Base-by-base conservation (phyloP, 345 rosid species). In the Melaleuca quinquenervia region DNA sequence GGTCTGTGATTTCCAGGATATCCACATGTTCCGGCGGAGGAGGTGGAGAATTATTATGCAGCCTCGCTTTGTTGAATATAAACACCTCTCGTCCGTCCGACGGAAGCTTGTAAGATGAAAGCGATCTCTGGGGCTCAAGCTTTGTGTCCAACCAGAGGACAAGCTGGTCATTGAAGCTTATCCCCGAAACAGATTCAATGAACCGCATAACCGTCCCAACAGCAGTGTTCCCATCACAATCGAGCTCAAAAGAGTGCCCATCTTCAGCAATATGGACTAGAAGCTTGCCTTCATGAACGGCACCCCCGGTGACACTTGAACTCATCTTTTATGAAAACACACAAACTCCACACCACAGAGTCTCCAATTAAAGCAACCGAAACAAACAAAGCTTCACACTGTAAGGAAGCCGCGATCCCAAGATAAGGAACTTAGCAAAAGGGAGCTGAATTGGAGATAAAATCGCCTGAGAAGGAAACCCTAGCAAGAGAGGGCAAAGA, bases 261-360 rank as follows among this genome's bases (percentile, higher is more conserved):
- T 96, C 93, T 88, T 97, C 99, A 29, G 99, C 96, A 87, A 96
- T 88, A 86, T 94, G 95, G 85, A 97, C 95, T 87, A 93, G 88
- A 87, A 97, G 98, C 92, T 93, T 97, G 85, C 92, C 96, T 53
- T 83, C 92, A 78, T 89, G 91, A 90, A 92, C 89, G 49, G 87
- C 90, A 75, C 89, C 91, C 84, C 88, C 93, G 3, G 91, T 89
- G 58, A 92, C 89, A 90, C 94, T 91, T 55, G 92, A 94, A 91
- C 95, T 95, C 99, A 98, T 98, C 90, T 83, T 92, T 70, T 70
- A 9, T 70, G 80, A 24, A 18, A 36, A 85, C 41, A 84, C 85
- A 84, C 50, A 89, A 87, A 58, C 83, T 29, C 90, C 82, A 85
- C 82, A 74, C 87, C 64, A n/a, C 78, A 41, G 12, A 32, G 82